A percentile compares a stretch with the other conserved stretches of the same genome.
phyloP scores from a whole-genome alignment of 805 yeast species.

The Saccharomycopsis fermentans region DNA sequence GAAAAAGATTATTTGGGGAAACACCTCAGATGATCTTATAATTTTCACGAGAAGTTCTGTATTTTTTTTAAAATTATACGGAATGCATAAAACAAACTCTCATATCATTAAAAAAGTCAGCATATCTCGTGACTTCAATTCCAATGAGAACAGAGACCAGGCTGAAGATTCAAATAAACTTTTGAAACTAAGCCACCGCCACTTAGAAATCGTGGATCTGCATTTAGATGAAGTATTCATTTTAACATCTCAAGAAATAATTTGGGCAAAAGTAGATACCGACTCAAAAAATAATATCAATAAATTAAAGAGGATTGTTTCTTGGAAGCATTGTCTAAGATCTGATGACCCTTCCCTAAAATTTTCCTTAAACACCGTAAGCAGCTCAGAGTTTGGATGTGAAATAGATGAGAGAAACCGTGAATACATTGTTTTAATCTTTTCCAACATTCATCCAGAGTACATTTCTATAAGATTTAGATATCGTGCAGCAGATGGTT shows the following conservation, averaged over 20 bases:
- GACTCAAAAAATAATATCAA: conserved; percentile 26
- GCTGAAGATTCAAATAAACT: background rate
- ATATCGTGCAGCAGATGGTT: background rate
- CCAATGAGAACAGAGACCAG: conserved; percentile 24
- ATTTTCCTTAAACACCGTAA: conserved; percentile 6
- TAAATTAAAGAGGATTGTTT: conserved; percentile 32
- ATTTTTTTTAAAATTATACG: background rate
- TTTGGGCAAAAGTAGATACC: conserved; percentile 33
- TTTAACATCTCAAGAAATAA: conserved; percentile 58
- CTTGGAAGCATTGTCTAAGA: conserved; percentile 66
- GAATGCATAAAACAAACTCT: background rate
- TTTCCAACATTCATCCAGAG: conserved; percentile 2
- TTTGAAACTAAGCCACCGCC: background rate
- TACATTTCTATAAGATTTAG: background rate
- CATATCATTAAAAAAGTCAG: background rate
- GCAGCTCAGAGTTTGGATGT: background rate
- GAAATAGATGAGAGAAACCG: background rate
- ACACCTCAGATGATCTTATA: conserved; percentile 24
- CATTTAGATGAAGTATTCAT: conserved; percentile 34
- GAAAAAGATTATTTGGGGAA: conserved; percentile 41
- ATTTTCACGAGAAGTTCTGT: conserved; percentile 34
- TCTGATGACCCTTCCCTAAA: conserved; percentile 43
- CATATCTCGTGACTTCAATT: conserved; percentile 15
- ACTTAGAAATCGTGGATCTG: background rate
- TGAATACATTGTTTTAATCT: conserved; percentile 1